These are phyloP conservation scores for Haematococcus lacustris DNA, from an alignment of 139 green algal species.

Conservation along the genomic window DNA sequence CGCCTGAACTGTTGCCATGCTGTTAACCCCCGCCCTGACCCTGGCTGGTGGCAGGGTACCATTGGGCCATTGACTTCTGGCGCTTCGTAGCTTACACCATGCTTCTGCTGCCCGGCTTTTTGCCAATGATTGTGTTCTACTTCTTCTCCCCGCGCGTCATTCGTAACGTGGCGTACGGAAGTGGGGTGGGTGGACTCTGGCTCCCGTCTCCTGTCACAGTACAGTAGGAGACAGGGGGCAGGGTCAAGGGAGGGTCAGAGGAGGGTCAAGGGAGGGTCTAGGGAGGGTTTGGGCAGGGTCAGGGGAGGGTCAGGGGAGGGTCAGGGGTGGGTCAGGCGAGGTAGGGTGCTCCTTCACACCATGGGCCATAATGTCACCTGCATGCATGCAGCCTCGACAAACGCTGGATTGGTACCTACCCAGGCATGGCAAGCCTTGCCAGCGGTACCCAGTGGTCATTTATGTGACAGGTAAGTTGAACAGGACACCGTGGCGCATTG, in stretches of 20 bases:
- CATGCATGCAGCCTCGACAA: constrained; percentile 72
- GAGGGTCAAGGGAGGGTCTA: too few relatives aligned
- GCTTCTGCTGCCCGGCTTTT: constrained; percentile 51
- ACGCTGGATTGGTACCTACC: constrained; percentile 79
- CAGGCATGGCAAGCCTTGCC: neutral
- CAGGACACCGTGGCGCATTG: too few relatives aligned
- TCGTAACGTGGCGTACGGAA: constrained; percentile 67
- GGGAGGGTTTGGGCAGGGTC: too few relatives aligned
- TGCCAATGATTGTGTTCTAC: constrained; percentile 73
- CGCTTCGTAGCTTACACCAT: constrained; percentile 43
- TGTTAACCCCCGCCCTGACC: too few relatives aligned
- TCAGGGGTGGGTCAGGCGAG: too few relatives aligned
- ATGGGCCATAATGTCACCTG: too few relatives aligned
- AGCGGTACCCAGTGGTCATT: constrained; percentile 66
- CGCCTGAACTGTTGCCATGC: too few relatives aligned
- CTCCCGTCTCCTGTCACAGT: too few relatives aligned
- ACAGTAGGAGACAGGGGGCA: too few relatives aligned
- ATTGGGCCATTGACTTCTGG: constrained; percentile 34
- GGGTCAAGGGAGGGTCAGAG: too few relatives aligned
- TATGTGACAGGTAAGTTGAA: constrained; percentile 85
- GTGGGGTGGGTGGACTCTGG: constrained; percentile 4
- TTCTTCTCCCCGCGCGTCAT: constrained; percentile 57
- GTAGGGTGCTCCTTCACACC: too few relatives aligned
- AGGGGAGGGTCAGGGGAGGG: too few relatives aligned
- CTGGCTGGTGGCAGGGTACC: constrained; percentile 45